phyloP scores from a whole-genome alignment of 2,329 filamentous ascomycete genomes.

The Nemania diffusa region DNA sequence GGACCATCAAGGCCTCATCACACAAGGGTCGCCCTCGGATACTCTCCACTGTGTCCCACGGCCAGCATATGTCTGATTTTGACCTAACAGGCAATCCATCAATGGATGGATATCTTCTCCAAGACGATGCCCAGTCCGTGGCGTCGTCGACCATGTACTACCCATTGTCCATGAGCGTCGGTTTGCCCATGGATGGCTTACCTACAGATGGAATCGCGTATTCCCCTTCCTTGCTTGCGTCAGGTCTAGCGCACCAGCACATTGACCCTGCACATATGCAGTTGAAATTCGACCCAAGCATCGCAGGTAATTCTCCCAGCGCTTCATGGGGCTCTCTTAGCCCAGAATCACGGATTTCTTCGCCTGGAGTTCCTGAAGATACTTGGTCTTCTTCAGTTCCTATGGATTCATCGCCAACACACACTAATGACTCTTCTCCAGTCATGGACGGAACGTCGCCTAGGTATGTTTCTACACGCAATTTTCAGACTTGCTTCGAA shows the following conservation, averaged over 20 bases:
- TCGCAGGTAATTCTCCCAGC: constrained; percentile 62
- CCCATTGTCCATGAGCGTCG: constrained; percentile 48
- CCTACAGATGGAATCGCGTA: constrained; percentile 57
- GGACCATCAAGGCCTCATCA: constrained; percentile 55
- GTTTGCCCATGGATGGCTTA: constrained; percentile 57
- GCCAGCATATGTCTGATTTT: constrained; percentile 61
- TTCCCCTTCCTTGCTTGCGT: constrained; percentile 54
- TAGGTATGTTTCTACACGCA: constrained; percentile 58
- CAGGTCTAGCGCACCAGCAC: constrained; percentile 62
- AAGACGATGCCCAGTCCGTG: constrained; percentile 61
- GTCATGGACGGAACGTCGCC: constrained; percentile 62
- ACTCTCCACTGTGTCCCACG: constrained; percentile 60
- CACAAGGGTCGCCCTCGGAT: constrained; percentile 57
- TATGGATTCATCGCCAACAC: constrained; percentile 56
- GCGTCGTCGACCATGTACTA: constrained; percentile 62
- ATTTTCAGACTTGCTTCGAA: constrained; percentile 33
- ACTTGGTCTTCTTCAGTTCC: constrained; percentile 54
- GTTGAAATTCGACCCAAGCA: constrained; percentile 62
- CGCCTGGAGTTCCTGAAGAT: constrained; percentile 61
- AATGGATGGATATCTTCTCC: constrained; percentile 62
- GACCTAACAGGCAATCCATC: constrained; percentile 65
- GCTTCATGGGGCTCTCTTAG: constrained; percentile 63
- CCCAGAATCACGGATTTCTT: constrained; percentile 63
- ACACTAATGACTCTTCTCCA: constrained; percentile 61
- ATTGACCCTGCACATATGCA: constrained; percentile 67